A percentile compares a stretch with the other conserved stretches of the same genome.
Evolutionary conservation across 2,329 filamentous ascomycete genomes (phyloP).

Genomic region (Karstenula rhodostoma): DNA sequence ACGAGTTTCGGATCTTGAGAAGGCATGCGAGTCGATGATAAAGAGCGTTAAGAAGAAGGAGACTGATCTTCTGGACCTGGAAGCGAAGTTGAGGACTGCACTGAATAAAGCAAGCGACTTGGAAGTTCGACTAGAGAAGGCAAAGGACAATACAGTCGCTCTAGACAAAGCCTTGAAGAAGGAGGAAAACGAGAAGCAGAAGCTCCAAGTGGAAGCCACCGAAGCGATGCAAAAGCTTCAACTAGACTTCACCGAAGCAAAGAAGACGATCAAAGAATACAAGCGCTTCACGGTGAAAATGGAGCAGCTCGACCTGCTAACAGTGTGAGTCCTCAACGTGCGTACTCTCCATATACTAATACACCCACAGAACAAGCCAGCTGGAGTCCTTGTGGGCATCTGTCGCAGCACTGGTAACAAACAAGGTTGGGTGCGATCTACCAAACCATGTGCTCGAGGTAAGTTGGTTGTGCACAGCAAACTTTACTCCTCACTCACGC

Average conservation of each 20-base stretch:
- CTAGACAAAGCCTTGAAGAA: not conserved
- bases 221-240: not conserved
- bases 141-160: not conserved
- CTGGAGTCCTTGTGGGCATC: not conserved
- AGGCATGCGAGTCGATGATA: not conserved
- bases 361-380: not conserved
- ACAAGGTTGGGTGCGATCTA: not conserved
- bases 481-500: constrained; percentile 7
- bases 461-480: not conserved
- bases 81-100: not conserved
- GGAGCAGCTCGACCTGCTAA: not conserved
- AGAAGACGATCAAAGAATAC: not conserved
- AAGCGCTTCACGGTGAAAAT: not conserved
- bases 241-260: not conserved
- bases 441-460: not conserved
- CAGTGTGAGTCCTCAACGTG: not conserved
- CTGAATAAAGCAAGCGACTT: not conserved
- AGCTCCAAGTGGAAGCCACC: not conserved
- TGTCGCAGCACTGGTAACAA: not conserved
- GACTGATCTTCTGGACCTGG: not conserved
- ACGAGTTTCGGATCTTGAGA: not conserved
- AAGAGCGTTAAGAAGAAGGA: not conserved
- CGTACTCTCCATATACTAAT: not conserved
- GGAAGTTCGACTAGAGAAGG: not conserved
- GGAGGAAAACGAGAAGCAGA: not conserved